Base-by-base conservation (phyloP, 805 yeast species). In the Wickerhamiella shivajii region DNA sequence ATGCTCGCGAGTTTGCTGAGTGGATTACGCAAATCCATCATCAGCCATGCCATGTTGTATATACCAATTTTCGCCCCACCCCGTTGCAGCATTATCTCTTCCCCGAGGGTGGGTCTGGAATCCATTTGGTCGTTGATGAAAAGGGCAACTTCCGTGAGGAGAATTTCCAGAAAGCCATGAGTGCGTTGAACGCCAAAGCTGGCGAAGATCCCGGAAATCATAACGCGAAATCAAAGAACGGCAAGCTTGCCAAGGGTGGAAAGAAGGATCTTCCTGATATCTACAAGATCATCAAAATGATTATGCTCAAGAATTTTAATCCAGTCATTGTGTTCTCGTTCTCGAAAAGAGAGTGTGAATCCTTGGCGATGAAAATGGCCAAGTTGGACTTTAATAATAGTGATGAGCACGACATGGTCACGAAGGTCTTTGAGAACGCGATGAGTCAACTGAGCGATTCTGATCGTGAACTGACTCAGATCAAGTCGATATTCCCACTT, bases 301-400 rank as follows among this genome's bases (percentile, higher is more conserved):
- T 90, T 53, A 90, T 94, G 85, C 69, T 78, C 60, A 87, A 87
- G 52, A 77, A 84, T 50, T 90, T 83, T 57, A 92, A 90, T 49
- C 99, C 99, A 2, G 98, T 90, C 26, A 90, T 90, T 64, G 97
- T 90, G 15, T 90, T 90, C 59, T 85, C 97, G n/a, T 90, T 90
- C 54, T 77, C 93, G 52, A 90, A 90, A 53, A 73, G 96, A 51
- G 98, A 90, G 50, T 92, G 98, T 61, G 99, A 90, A 58, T 68
- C 80, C 9, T 64, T 90, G 41, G 98, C 98, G 0, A 59, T 85
- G 57, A 84, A 90, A 46, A 84, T 90, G 95, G 79, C 94, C 12
- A 90, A 85, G 55, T 65, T 90, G 39, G 96, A 90, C 53, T 87
- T 90, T 60, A 90, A 90, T 56, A 73, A 77, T 14, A 93, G 80